Evolutionary conservation across 164 flowering plant species (phyloP).

Genomic region (Stephania japonica): DNA sequence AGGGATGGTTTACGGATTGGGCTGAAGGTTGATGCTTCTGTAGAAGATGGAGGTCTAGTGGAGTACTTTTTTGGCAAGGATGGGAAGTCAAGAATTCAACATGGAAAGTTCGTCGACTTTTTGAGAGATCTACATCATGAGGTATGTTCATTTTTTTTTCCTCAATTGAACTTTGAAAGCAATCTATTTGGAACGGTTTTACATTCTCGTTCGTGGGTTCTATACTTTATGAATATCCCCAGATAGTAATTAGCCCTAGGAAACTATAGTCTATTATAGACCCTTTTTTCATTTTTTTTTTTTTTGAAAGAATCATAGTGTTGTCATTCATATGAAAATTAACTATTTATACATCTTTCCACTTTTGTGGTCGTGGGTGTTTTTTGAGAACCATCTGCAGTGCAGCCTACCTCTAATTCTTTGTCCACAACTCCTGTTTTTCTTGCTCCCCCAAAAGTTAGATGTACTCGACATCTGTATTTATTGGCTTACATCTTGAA

Average conservation of each 20-base stretch:
- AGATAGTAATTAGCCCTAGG: neutral
- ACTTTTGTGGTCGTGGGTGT: too few species aligned
- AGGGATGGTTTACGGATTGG: slow-evolving; percentile 68
- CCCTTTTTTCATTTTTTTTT: too few species aligned
- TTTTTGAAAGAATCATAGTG: too few species aligned
- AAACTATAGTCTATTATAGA: too few species aligned
- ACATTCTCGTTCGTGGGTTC: too few species aligned
- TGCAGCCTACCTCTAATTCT: neutral
- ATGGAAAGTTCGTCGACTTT: slow-evolving; percentile 65
- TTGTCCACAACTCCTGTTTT: neutral
- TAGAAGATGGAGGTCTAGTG: slow-evolving; percentile 83
- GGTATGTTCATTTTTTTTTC: slow-evolving; percentile 31
- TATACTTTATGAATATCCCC: neutral
- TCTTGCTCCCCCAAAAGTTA: too few species aligned
- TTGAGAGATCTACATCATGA: slow-evolving; percentile 67
- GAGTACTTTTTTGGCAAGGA: slow-evolving; percentile 88
- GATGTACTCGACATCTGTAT: too few species aligned
- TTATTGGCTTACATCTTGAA: too few species aligned
- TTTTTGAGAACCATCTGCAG: neutral
- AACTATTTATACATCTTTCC: too few species aligned
- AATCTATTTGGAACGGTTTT: neutral
- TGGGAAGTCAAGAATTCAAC: slow-evolving; percentile 54
- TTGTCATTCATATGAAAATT: too few species aligned
- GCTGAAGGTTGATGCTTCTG: slow-evolving; percentile 48
- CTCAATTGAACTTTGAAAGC: neutral